A percentile compares a stretch with the other conserved stretches of the same genome.
Conservation (phyloP, 2,329 filamentous ascomycete species). For the Xylariales sp. region DNA sequence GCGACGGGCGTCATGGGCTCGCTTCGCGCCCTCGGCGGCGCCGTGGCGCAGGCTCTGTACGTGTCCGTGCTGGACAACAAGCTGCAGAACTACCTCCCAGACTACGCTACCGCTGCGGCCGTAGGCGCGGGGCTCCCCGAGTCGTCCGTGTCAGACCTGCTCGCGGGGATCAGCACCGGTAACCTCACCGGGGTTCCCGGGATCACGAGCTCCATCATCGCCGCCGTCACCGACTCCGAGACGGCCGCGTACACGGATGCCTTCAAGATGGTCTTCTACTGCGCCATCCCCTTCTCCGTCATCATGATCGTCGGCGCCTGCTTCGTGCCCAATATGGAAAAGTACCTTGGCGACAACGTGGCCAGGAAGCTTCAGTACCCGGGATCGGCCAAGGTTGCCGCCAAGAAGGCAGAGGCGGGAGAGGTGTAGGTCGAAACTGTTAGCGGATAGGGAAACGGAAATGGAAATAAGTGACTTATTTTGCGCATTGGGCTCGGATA, state of each 20-base stretch:
- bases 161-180: conserved; percentile 6
- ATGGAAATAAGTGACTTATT: not conserved
- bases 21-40: conserved; percentile 37
- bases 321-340: conserved; percentile 36
- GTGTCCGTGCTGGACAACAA: conserved; percentile 30
- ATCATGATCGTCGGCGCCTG: conserved; percentile 30
- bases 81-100: conserved; percentile 25
- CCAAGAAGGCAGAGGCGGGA: not conserved
- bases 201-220: conserved; percentile 27
- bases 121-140: conserved; percentile 29
- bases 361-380: conserved; percentile 35
- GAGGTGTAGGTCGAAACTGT: too few relatives aligned
- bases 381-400: conserved; percentile 3
- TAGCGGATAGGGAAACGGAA: not conserved
- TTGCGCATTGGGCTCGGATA: not conserved
- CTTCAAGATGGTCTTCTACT: conserved; percentile 38
- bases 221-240: conserved; percentile 26
- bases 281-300: conserved; percentile 27
- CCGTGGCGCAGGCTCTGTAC: conserved; percentile 32
- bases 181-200: conserved; percentile 21
- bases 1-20: conserved; percentile 39
- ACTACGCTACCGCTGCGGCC: conserved; percentile 29
- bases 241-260: conserved; percentile 27
- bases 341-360: conserved; percentile 36
- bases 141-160: conserved; percentile 24